Percentiles rank a stretch among this genome's conserved stretches.
These are phyloP conservation scores for Cercospora beticola DNA, from an alignment of 2,329 filamentous ascomycete species.

Conservation along the genomic window DNA sequence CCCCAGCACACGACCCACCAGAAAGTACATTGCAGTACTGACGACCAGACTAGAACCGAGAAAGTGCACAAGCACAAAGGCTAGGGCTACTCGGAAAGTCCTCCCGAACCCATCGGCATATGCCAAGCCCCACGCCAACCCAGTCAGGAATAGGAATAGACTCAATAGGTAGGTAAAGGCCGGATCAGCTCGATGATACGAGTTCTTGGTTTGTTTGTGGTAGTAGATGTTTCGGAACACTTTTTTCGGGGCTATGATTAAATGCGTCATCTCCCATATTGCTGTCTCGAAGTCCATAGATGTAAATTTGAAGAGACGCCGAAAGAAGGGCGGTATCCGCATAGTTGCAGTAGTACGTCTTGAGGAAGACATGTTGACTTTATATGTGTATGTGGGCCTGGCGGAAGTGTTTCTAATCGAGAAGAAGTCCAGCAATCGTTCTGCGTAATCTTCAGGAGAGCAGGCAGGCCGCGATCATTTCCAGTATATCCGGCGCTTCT, in stretches of 20 bases:
- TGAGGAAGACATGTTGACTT: constrained; percentile 28
- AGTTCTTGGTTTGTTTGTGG: constrained; percentile 66
- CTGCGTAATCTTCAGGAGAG: neutral
- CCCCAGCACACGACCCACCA: constrained; percentile 62
- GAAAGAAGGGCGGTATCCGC: constrained; percentile 67
- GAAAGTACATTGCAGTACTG: constrained; percentile 63
- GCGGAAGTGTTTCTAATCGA: neutral
- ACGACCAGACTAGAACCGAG: constrained; percentile 59
- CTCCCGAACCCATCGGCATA: constrained; percentile 48
- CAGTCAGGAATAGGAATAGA: constrained; percentile 59
- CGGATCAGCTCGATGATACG: constrained; percentile 67
- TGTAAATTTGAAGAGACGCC: constrained; percentile 68
- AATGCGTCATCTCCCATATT: constrained; percentile 69
- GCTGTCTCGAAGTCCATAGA: constrained; percentile 74
- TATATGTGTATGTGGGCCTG: neutral
- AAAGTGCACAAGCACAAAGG: constrained; percentile 60
- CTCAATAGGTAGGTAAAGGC: constrained; percentile 69
- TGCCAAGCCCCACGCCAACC: constrained; percentile 59
- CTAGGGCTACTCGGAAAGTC: constrained; percentile 47
- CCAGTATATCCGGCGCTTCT: neutral
- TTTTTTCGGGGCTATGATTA: constrained; percentile 68
- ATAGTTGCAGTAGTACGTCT: constrained; percentile 44
- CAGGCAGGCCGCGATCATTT: neutral
- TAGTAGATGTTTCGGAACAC: constrained; percentile 71
- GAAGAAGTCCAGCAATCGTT: neutral